A percentile compares a stretch with the other conserved stretches of the same genome.
Conservation (phyloP, 768 basidiomycete species). For the Collybiopsis luxurians region DNA sequence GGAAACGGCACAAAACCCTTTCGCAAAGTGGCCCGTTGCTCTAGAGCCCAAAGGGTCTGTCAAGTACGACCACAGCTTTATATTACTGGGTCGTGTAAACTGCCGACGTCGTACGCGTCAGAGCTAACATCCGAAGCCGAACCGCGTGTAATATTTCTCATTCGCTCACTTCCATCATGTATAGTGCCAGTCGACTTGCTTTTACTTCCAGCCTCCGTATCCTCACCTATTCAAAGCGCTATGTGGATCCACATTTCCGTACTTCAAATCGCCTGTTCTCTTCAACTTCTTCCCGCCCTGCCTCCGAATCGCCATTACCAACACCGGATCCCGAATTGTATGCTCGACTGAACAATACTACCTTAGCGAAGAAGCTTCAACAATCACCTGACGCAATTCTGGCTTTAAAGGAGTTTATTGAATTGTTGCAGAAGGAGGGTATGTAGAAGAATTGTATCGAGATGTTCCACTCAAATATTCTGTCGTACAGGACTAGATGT, state of each 20-base stretch:
- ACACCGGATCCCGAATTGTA: slow-evolving; percentile 26
- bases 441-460: slow-evolving; percentile 1
- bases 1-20: too few relatives aligned
- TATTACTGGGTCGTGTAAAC: too few relatives aligned
- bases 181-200: not conserved
- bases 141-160: not conserved
- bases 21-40: too few relatives aligned
- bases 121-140: too few relatives aligned
- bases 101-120: too few relatives aligned
- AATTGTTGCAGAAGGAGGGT: slow-evolving; percentile 50
- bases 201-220: not conserved
- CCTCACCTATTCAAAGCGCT: not conserved
- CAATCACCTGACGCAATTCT: slow-evolving; percentile 47
- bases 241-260: not conserved
- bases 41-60: too few relatives aligned
- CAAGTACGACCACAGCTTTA: too few relatives aligned
- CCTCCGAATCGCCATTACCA: slow-evolving; percentile 24
- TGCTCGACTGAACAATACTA: slow-evolving; percentile 42
- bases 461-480: not conserved
- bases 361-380: slow-evolving; percentile 45
- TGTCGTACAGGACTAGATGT: slow-evolving; percentile 44
- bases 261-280: not conserved
- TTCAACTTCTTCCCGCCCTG: slow-evolving; percentile 11
- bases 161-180: not conserved
- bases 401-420: slow-evolving; percentile 43